These are phyloP conservation scores for Phyllosticta citribraziliensis DNA, from an alignment of 2,329 filamentous ascomycete genomes.

Conservation along the genomic window DNA sequence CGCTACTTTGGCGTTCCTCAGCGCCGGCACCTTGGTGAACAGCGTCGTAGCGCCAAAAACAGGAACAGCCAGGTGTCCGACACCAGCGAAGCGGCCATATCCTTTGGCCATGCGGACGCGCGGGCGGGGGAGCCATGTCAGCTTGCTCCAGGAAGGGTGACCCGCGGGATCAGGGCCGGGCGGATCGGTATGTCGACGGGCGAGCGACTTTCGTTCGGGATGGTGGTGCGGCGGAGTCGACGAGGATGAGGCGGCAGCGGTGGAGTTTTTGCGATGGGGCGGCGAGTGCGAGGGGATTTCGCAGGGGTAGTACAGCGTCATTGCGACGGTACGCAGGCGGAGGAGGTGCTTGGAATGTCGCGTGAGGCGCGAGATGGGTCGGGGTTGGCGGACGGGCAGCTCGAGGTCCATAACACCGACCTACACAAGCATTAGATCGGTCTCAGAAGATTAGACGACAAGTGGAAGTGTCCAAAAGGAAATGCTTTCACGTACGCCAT, in stretches of 20 bases:
- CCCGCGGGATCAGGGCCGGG: constrained; percentile 29
- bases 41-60: constrained; percentile 49
- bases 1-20: constrained; percentile 50
- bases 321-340: constrained; percentile 50
- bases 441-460: neutral
- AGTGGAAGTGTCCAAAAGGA: neutral
- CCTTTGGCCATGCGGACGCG: constrained; percentile 47
- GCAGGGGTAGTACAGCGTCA: constrained; percentile 57
- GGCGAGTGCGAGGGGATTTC: constrained; percentile 25
- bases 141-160: constrained; percentile 39
- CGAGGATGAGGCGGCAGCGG: neutral
- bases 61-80: constrained; percentile 40
- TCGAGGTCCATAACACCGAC: constrained; percentile 47
- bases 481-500: constrained; percentile 16
- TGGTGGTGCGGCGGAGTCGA: neutral
- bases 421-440: constrained; percentile 2
- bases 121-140: constrained; percentile 54
- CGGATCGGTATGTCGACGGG: constrained; percentile 17
- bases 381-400: constrained; percentile 39
- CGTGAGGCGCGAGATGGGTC: constrained; percentile 40
- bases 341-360: constrained; percentile 39
- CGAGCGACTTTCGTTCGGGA: neutral
- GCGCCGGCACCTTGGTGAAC: constrained; percentile 56
- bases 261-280: no score
- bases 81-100: constrained; percentile 51